Evolutionary conservation across 495 filamentous ascomycete genomes (phyloP).

Genomic region (Penicillium diatomitis): DNA sequence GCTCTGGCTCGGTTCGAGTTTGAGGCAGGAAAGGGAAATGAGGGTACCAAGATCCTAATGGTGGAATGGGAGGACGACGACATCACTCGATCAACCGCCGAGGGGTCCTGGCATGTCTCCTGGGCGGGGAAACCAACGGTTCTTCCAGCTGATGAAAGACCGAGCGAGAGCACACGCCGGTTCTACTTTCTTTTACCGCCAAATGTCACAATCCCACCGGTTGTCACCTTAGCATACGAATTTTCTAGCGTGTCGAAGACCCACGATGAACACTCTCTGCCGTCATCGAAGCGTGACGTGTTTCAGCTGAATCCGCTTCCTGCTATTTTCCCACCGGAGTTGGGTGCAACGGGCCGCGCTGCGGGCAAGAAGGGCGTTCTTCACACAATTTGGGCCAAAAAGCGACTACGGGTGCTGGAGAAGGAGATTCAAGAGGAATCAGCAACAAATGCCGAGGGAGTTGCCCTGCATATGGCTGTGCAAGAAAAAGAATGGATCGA

Average conservation of each 20-base stretch:
- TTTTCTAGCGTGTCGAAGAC: conserved; percentile 14
- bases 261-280: not conserved
- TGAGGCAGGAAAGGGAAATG: conserved; percentile 63
- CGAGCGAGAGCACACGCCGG: conserved; percentile 46
- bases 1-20: conserved; percentile 80
- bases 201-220: conserved; percentile 53
- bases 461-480: conserved; percentile 70
- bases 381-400: conserved; percentile 77
- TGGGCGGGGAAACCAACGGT: conserved; percentile 67
- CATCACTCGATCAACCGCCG: conserved; percentile 21
- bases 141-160: conserved; percentile 53
- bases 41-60: conserved; percentile 80
- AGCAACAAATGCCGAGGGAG: conserved; percentile 59
- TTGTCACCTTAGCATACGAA: conserved; percentile 53
- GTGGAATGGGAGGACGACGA: conserved; percentile 68
- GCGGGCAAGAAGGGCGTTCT: conserved; percentile 69
- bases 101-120: conserved; percentile 56
- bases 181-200: conserved; percentile 69
- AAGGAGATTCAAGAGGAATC: conserved; percentile 59
- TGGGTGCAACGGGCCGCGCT: conserved; percentile 53
- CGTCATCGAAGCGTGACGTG: conserved; percentile 10
- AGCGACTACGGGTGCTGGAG: conserved; percentile 61
- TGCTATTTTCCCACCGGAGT: conserved; percentile 67
- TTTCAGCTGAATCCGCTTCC: conserved; percentile 63
- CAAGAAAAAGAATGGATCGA: conserved; percentile 78